Percentiles rank a stretch among this genome's conserved stretches.
Evolutionary conservation across 1,284 basidiomycete genomes (phyloP).

Genomic region (Pascua sp.): DNA sequence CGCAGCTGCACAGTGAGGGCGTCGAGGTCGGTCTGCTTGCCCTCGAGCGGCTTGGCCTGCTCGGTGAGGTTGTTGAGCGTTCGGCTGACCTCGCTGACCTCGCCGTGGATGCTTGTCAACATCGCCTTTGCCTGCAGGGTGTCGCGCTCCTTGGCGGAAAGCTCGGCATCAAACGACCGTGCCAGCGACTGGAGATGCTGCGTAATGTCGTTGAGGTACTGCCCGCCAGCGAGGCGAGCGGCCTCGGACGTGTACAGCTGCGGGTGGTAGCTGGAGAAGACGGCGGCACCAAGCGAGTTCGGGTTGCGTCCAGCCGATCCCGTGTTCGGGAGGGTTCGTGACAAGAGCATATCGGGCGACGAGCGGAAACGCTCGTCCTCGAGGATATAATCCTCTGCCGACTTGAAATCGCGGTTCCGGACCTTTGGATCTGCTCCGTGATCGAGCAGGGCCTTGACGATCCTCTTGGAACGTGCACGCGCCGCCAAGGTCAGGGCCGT

Average conservation of each 20-base stretch:
- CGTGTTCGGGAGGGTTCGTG: slow-evolving; percentile 5
- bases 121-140: slow-evolving; percentile 85
- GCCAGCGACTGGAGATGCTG: slow-evolving; percentile 85
- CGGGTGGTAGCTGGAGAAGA: slow-evolving; percentile 46
- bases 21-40: slow-evolving; percentile 60
- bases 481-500: slow-evolving; percentile 97
- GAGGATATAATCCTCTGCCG: slow-evolving; percentile 96
- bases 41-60: slow-evolving; percentile 63
- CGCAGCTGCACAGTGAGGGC: slow-evolving; percentile 66
- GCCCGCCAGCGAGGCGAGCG: slow-evolving; percentile 81
- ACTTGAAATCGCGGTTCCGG: slow-evolving; percentile 91
- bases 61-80: slow-evolving; percentile 67
- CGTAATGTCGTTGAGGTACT: slow-evolving; percentile 78
- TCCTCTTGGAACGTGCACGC: slow-evolving; percentile 89
- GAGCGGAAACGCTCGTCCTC: slow-evolving; percentile 97
- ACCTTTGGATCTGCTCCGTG: slow-evolving; percentile 97
- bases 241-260: slow-evolving; percentile 81
- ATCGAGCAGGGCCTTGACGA: slow-evolving; percentile 93
- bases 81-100: slow-evolving; percentile 83
- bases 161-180: slow-evolving; percentile 87
- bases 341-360: slow-evolving; percentile 57
- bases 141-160: slow-evolving; percentile 87
- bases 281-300: slow-evolving; percentile 18
- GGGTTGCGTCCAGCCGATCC: slow-evolving; percentile 3
- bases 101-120: slow-evolving; percentile 80